phyloP scores from a whole-genome alignment of 345 rosid genomes.

The Salix caprea region DNA sequence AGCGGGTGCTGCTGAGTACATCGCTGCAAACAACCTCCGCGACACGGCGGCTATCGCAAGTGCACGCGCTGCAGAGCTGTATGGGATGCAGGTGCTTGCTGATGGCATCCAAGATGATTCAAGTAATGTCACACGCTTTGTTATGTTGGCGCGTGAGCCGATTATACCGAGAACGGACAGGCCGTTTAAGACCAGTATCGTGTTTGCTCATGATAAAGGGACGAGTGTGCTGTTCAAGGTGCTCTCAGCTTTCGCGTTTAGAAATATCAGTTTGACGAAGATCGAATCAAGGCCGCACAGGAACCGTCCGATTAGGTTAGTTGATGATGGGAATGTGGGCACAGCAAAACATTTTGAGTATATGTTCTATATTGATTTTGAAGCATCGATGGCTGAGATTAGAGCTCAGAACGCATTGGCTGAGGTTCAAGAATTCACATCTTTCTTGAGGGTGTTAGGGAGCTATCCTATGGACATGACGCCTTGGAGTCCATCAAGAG shows the following conservation, averaged over 20 bases:
- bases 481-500: constrained; percentile 73
- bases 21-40: constrained; percentile 58
- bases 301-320: constrained; percentile 66
- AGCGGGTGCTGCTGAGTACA: constrained; percentile 88
- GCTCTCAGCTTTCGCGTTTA: constrained; percentile 82
- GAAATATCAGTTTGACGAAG: constrained; percentile 84
- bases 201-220: constrained; percentile 92
- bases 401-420: constrained; percentile 95
- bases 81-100: constrained; percentile 66
- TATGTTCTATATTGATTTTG: constrained; percentile 83
- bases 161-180: constrained; percentile 89
- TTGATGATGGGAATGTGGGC: constrained; percentile 69
- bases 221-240: constrained; percentile 91
- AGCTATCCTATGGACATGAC: constrained; percentile 99
- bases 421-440: constrained; percentile 98
- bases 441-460: constrained; percentile 90
- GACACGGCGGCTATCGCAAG: constrained; percentile 93
- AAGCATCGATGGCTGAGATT: constrained; percentile 91
- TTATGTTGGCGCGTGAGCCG: constrained; percentile 96
- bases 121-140: constrained; percentile 87
- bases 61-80: constrained; percentile 86
- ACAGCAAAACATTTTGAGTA: constrained; percentile 92
- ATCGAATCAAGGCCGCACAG: constrained; percentile 95
- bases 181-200: constrained; percentile 96
- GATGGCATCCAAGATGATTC: constrained; percentile 93